Evolutionary conservation across 2,329 filamentous ascomycete genomes (phyloP).

Genomic region (Colletotrichum tabaci): DNA sequence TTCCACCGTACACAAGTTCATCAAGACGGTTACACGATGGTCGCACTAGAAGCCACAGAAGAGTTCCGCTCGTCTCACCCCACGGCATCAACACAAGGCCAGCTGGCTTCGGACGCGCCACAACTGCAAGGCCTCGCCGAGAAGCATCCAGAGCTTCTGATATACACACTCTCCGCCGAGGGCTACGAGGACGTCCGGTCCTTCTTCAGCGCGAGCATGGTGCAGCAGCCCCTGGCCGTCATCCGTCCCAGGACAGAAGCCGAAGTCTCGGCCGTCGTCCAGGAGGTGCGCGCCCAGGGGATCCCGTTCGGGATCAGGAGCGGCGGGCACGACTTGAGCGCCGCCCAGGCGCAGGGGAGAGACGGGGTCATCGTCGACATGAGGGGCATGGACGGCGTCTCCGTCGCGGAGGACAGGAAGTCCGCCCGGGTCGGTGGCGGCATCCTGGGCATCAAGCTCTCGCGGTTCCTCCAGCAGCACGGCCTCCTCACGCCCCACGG

Average conservation of each 20-base stretch:
- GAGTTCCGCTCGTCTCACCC: constrained; percentile 29
- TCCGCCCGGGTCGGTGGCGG: constrained; percentile 42
- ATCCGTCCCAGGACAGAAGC: constrained; percentile 26
- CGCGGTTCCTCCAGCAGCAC: constrained; percentile 36
- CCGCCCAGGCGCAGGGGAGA: constrained; percentile 18
- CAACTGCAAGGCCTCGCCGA: constrained; percentile 5
- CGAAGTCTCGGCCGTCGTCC: constrained; percentile 22
- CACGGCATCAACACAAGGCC: constrained; percentile 13
- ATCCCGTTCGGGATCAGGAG: constrained; percentile 40
- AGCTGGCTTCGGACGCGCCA: constrained; percentile 26
- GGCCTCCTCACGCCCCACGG: constrained; percentile 32
- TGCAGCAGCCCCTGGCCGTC: constrained; percentile 29
- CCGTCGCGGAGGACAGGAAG: constrained; percentile 34
- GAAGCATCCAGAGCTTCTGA: constrained; percentile 2
- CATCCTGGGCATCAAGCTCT: constrained; percentile 33
- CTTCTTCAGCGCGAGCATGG: constrained; percentile 14
- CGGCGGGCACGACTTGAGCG: constrained; percentile 41
- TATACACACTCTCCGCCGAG: constrained; percentile 29
- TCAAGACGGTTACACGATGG: not conserved
- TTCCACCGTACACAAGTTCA: not conserved
- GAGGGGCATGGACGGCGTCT: constrained; percentile 33
- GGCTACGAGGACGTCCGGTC: constrained; percentile 20
- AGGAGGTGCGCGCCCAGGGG: not conserved
- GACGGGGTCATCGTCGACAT: constrained; percentile 42
- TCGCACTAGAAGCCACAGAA: constrained; percentile 23